These are phyloP conservation scores for Picochlorum sp. DNA, from an alignment of 139 green algal genomes.

Conservation along the genomic window DNA sequence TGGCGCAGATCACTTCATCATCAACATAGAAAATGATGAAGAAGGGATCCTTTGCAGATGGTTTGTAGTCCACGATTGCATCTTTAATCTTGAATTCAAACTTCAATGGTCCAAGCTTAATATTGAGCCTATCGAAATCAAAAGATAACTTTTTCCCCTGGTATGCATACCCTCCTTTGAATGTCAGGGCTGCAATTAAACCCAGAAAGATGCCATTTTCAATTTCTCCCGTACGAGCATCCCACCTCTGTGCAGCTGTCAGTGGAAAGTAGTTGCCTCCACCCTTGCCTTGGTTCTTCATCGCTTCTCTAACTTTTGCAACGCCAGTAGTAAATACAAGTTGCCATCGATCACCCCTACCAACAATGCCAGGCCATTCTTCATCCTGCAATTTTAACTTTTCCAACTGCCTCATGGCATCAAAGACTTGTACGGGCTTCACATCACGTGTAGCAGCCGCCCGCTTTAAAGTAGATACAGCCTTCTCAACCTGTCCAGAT, in stretches of 20 bases:
- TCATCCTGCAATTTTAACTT: slow-evolving; percentile 23
- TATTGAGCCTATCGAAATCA: slow-evolving; percentile 35
- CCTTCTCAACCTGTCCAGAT: neutral
- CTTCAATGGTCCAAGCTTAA: slow-evolving; percentile 27
- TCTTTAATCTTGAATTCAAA: slow-evolving; percentile 4
- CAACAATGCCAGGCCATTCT: slow-evolving; percentile 22
- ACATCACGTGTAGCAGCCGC: slow-evolving; percentile 9
- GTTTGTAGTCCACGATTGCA: slow-evolving; percentile 13
- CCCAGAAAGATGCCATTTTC: slow-evolving; percentile 45
- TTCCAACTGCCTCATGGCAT: slow-evolving; percentile 20
- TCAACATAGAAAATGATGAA: slow-evolving; percentile 43
- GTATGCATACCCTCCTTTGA: slow-evolving; percentile 29
- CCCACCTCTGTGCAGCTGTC: slow-evolving; percentile 36
- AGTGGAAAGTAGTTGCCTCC: slow-evolving; percentile 37
- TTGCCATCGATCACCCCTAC: slow-evolving; percentile 30
- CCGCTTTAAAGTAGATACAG: slow-evolving; percentile 7
- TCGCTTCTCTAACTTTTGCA: slow-evolving; percentile 10
- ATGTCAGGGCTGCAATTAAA: slow-evolving; percentile 30
- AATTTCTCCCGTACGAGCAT: slow-evolving; percentile 22
- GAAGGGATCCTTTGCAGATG: slow-evolving; percentile 21
- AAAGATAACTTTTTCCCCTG: slow-evolving; percentile 27
- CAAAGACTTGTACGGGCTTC: slow-evolving; percentile 13
- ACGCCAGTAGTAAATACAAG: slow-evolving; percentile 38
- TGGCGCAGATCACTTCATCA: slow-evolving; percentile 29
- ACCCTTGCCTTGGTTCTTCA: slow-evolving; percentile 24